These are phyloP conservation scores for Dendryphion nanum DNA, from an alignment of 2,329 filamentous ascomycete species.

Conservation along the genomic window DNA sequence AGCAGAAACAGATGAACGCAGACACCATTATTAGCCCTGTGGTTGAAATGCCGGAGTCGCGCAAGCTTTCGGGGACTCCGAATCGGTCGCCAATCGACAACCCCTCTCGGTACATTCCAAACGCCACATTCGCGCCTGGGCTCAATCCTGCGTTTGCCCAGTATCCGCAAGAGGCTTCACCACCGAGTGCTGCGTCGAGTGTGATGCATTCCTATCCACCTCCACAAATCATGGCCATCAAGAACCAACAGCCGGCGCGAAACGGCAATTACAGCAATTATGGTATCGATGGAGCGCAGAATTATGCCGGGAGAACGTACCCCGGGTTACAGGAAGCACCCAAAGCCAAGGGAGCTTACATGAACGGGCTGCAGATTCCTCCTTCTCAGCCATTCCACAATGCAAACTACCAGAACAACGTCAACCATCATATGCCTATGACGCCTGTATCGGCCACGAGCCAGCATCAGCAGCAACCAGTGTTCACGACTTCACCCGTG, in stretches of 20 bases:
- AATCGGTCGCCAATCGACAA: slow-evolving; percentile 31
- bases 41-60: slow-evolving; percentile 34
- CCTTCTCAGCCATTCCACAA: slow-evolving; percentile 24
- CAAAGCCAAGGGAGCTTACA: slow-evolving; percentile 28
- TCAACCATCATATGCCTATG: slow-evolving; percentile 24
- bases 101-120: slow-evolving; percentile 27
- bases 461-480: slow-evolving; percentile 21
- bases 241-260: slow-evolving; percentile 13
- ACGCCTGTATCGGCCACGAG: slow-evolving; percentile 27
- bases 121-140: slow-evolving; percentile 29
- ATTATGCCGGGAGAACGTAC: slow-evolving; percentile 31
- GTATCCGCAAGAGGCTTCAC: slow-evolving; percentile 19
- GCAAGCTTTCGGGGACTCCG: slow-evolving; percentile 29
- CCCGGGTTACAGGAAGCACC: slow-evolving; percentile 30
- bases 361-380: slow-evolving; percentile 27
- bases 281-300: slow-evolving; percentile 13
- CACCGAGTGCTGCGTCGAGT: slow-evolving; percentile 17
- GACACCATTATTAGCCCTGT: slow-evolving; percentile 40
- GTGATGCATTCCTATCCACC: slow-evolving; percentile 41
- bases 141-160: slow-evolving; percentile 29
- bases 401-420: slow-evolving; percentile 22
- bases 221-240: slow-evolving; percentile 31
- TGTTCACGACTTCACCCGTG: slow-evolving; percentile 38
- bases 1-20: slow-evolving; percentile 38
- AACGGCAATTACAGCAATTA: slow-evolving; percentile 24